Evolutionary conservation across 2,329 filamentous ascomycete genomes (phyloP), one percentile per base, ranked within the genome.

Genomic region (Coniochaeta prunicola): DNA sequence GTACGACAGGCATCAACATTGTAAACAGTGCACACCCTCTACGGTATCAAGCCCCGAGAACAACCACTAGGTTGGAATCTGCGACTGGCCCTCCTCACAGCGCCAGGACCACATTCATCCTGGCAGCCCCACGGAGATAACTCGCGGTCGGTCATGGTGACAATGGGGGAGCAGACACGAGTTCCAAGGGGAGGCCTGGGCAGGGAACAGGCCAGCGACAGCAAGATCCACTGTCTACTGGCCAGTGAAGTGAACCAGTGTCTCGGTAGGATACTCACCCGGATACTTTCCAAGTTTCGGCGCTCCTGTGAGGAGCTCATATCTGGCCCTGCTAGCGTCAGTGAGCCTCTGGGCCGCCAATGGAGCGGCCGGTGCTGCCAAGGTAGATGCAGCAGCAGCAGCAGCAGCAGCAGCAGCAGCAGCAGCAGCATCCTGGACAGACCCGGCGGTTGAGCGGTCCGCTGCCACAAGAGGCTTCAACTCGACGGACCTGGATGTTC

Each of bases 211-310:
- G 10, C 5, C 40, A 17, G 5, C 17, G 5, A 42, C 38, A 42
- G 38, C 13, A 42, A 10, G 4, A 19, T 17, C 19, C 8, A 21
- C n/a, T n/a, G 21, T 45, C 40, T 38, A 17, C 9, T 5, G 2
- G 13, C 21, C 13, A 21, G 12, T 24, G 40, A 24, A 45, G 40
- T 13, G 40, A 5, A 45, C 17, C 30, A 34, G 24, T 53, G 26
- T 3, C 21, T 17, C 12, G 19, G 10, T 17, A 40, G 13, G 17
- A 28, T 17, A 34, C 60, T 56, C 57, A 67, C 66, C 66, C 13
- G 66, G 66, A 48, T 57, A 67, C 42, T 66, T 68, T 26, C 64
- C 64, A 24, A 63, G 36, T 17, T 64, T 58, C 42, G 53, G 53
- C 3, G 53, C 45, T n/a, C 48, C 26, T 13, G 59, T 59, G 9